These are phyloP conservation scores for Albatrellus ellisii DNA, from an alignment of 768 basidiomycete species.

Conservation along the genomic window DNA sequence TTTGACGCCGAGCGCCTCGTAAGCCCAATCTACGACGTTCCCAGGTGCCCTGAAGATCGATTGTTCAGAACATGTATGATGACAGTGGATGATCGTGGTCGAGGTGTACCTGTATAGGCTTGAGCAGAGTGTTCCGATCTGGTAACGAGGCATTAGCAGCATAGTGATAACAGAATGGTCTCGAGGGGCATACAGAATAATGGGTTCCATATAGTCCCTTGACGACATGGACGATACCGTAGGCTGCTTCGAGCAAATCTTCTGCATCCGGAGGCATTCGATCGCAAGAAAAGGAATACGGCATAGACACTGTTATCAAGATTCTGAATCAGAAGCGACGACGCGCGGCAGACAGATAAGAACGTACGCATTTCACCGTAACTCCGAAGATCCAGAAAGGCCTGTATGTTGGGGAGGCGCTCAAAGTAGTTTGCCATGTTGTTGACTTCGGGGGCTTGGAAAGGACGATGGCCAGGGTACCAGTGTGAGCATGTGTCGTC, in stretches of 20 bases:
- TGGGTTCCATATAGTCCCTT: conserved; percentile 37
- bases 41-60: conserved; percentile 32
- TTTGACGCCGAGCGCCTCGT: conserved; percentile 39
- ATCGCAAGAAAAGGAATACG: conserved; percentile 62
- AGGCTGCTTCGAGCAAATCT: conserved; percentile 59
- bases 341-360: neutral
- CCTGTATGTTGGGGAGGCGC: conserved; percentile 37
- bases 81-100: conserved; percentile 16
- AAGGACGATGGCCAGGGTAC: conserved; percentile 63
- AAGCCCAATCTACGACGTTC: conserved; percentile 58
- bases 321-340: neutral
- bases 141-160: neutral
- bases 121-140: conserved; percentile 35
- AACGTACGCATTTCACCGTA: conserved; percentile 68
- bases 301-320: conserved; percentile 51
- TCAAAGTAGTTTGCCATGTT: conserved; percentile 59
- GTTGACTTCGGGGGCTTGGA: conserved; percentile 66
- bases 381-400: conserved; percentile 64
- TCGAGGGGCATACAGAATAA: conserved; percentile 30
- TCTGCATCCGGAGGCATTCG: conserved; percentile 55
- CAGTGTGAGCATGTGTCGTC: conserved; percentile 57
- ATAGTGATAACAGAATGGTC: neutral
- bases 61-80: conserved; percentile 5
- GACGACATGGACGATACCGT: conserved; percentile 49
- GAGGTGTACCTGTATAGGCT: conserved; percentile 26